Percentiles rank a stretch among this genome's conserved stretches.
Conservation (phyloP, 148 eudicot genomes). For the Simmondsia chinensis region DNA sequence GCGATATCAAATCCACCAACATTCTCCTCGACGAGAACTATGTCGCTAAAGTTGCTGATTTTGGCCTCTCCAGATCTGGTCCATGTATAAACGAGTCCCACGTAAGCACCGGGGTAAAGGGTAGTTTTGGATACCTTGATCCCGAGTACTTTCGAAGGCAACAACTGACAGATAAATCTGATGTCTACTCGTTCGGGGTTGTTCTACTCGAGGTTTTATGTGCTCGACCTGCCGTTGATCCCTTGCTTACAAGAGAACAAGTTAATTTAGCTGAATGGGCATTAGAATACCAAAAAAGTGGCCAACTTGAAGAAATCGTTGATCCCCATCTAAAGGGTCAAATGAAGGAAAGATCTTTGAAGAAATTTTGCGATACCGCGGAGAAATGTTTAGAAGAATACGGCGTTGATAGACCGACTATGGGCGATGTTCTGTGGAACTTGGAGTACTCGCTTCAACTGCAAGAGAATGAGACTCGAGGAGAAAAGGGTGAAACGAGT, state of each 20-base stretch:
- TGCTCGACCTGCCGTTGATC: slow-evolving; percentile 92
- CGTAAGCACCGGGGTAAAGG: slow-evolving; percentile 97
- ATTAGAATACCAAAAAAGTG: slow-evolving; percentile 56
- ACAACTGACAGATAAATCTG: slow-evolving; percentile 88
- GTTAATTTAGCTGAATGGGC: slow-evolving; percentile 97
- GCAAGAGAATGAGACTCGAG: slow-evolving; percentile 37
- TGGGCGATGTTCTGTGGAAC: slow-evolving; percentile 96
- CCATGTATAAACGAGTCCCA: slow-evolving; percentile 86
- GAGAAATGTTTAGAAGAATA: slow-evolving; percentile 87
- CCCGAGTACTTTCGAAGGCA: slow-evolving; percentile 92
- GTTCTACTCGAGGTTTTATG: slow-evolving; percentile 88
- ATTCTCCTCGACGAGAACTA: slow-evolving; percentile 75
- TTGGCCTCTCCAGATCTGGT: slow-evolving; percentile 83
- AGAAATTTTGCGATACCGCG: slow-evolving; percentile 75
- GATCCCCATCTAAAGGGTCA: slow-evolving; percentile 53
- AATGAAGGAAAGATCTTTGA: slow-evolving; percentile 50
- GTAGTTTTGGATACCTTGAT: slow-evolving; percentile 92
- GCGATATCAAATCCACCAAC: slow-evolving; percentile 95
- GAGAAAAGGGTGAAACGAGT: slow-evolving; percentile 18
- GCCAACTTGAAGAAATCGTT: slow-evolving; percentile 50
- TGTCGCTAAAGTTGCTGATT: slow-evolving; percentile 93
- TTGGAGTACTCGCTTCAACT: slow-evolving; percentile 77
- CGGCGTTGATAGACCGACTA: slow-evolving; percentile 88
- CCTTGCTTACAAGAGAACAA: slow-evolving; percentile 66
- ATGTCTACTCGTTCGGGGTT: slow-evolving; percentile 90